Percentiles rank a stretch among this genome's conserved stretches.
These are phyloP conservation scores for Fusarium sp. DNA, from an alignment of 2,329 filamentous ascomycete genomes.

Conservation along the genomic window DNA sequence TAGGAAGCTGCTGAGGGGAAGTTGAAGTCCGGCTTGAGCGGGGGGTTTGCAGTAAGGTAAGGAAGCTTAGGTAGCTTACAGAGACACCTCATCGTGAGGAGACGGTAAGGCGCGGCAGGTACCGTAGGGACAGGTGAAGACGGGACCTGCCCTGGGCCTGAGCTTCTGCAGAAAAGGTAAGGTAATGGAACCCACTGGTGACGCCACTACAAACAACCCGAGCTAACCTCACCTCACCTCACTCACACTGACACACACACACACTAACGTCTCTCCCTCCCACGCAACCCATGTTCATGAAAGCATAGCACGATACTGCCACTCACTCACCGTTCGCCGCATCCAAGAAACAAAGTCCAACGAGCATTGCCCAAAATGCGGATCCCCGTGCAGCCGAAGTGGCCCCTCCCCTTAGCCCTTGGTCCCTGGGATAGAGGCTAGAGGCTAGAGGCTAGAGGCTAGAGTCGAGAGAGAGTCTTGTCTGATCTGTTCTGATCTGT, in stretches of 20 bases:
- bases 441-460: not conserved
- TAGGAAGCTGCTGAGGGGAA: slow-evolving; percentile 43
- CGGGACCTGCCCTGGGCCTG: slow-evolving; percentile 26
- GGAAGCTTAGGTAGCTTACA: not conserved
- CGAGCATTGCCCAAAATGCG: slow-evolving; percentile 41
- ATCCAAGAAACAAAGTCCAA: slow-evolving; percentile 37
- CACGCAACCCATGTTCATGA: slow-evolving; percentile 20
- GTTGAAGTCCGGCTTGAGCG: slow-evolving; percentile 34
- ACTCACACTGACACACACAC: slow-evolving; percentile 7
- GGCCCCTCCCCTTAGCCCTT: slow-evolving; percentile 37
- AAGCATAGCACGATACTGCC: slow-evolving; percentile 29
- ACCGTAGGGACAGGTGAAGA: slow-evolving; percentile 27
- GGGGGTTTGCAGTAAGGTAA: slow-evolving; percentile 21
- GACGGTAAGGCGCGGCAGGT: slow-evolving; percentile 30
- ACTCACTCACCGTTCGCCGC: slow-evolving; percentile 36
- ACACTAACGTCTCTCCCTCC: slow-evolving; percentile 26
- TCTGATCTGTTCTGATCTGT: slow-evolving; percentile 37
- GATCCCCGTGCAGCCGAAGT: slow-evolving; percentile 51
- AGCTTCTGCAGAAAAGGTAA: slow-evolving; percentile 16
- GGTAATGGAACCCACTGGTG: slow-evolving; percentile 29
- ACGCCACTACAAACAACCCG: slow-evolving; percentile 39
- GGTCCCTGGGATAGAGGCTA: slow-evolving; percentile 17
- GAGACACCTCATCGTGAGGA: slow-evolving; percentile 29
- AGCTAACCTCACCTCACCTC: slow-evolving; percentile 35
- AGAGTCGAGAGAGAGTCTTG: slow-evolving; percentile 17